Evolutionary conservation across 352 stramenopile genomes (phyloP), one percentile per base, ranked within the genome.

Genomic region (Aphanomyces astaci): DNA sequence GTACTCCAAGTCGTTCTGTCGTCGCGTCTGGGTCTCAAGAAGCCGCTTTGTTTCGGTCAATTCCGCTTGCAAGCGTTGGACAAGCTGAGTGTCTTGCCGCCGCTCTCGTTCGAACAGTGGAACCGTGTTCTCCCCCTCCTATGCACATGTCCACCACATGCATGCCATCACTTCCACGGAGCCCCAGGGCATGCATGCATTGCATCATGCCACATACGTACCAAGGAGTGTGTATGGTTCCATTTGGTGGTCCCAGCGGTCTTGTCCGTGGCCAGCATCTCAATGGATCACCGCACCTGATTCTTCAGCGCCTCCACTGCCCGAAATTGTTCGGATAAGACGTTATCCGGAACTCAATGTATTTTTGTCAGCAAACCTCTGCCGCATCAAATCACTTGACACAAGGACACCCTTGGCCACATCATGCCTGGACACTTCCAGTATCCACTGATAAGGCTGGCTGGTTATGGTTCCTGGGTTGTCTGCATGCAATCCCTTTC

Each of bases 101-200:
- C 92, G 86, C 76, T 94, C 86, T 54, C 86, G 82, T 75, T 94
- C 86, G 75, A 94, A 94, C 43, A 92, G 74, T 71, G 86, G 86
- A 60, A 90, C 86, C 69, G 67, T 89, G 64, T 90, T 92, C 27
- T 94, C 83, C 64, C 75, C 74, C 75, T 87, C 69, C 24, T 63
- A 43, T n/a, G n/a, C 24, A 52, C 5, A 59, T 30, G 33, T 43
- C 19, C 30, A 62, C 2, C 28, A 27, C 4, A n/a, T 27, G 45
- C 45, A 59, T 36, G 33, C 9, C 56, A 54, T 53, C 2, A 2
- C 31, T 19, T 33, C 48, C 22, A 19, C 39, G 11, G 7, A 40
- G 33, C 19, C 13, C 19, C 30, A 28, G 27, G n/a, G n/a, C n/a
- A n/a, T n/a, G n/a, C n/a, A n/a, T n/a, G n/a, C n/a, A n/a, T n/a